Conservation (phyloP, 345 rosid species). For the Lepidium aucheri region DNA sequence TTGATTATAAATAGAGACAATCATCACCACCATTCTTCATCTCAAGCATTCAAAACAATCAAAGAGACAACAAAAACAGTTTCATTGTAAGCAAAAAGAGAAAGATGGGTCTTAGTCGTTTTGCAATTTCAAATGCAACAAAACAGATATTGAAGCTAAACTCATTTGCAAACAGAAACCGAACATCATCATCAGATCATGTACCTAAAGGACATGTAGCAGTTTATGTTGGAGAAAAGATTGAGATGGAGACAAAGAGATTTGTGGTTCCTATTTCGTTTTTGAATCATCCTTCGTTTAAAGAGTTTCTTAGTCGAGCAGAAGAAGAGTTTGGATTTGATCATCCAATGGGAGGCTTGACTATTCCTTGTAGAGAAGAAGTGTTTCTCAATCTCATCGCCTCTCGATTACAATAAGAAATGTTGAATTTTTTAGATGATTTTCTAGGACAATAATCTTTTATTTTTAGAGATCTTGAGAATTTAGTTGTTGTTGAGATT, state of each 20-base stretch:
- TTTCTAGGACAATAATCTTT: not conserved
- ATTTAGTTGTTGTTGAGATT: not conserved
- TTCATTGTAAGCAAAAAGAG: not conserved
- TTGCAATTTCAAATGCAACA: slow-evolving; percentile 26
- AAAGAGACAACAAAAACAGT: not conserved
- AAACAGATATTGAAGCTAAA: slow-evolving; percentile 23
- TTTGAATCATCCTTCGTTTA: slow-evolving; percentile 39
- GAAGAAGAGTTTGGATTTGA: slow-evolving; percentile 48
- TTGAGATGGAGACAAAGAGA: slow-evolving; percentile 31
- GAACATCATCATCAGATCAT: slow-evolving; percentile 24
- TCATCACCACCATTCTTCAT: slow-evolving; percentile 1
- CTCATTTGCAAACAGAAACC: slow-evolving; percentile 16
- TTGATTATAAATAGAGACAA: slow-evolving; percentile 17
- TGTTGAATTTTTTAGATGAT: not conserved
- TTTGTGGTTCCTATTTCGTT: slow-evolving; percentile 37
- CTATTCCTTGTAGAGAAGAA: slow-evolving; percentile 39
- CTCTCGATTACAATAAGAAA: slow-evolving; percentile 14
- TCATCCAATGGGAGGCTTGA: slow-evolving; percentile 45
- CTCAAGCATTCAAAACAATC: slow-evolving; percentile 5
- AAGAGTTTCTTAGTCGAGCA: slow-evolving; percentile 32
- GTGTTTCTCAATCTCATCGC: slow-evolving; percentile 26
- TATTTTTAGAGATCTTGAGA: not conserved
- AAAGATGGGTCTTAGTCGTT: slow-evolving; percentile 23
- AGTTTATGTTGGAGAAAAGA: slow-evolving; percentile 38
- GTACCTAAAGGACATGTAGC: slow-evolving; percentile 44